A percentile compares a stretch with the other conserved stretches of the same genome.
Evolutionary conservation across 257 asterid genomes (phyloP).

Genomic region (Hygrophila difformis): DNA sequence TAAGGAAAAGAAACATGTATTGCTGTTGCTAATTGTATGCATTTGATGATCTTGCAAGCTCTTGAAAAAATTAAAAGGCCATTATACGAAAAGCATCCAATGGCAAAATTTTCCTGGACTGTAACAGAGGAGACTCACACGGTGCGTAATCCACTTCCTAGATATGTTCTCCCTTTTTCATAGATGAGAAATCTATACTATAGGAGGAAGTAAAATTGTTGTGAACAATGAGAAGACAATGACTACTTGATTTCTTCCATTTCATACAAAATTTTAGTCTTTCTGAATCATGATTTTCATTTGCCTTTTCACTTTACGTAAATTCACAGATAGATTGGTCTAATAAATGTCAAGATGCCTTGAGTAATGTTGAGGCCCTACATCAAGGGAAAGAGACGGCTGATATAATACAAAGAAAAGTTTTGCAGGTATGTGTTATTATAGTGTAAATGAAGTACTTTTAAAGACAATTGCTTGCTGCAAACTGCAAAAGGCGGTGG

Average conservation of each 20-base stretch:
- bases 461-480: conserved; percentile 5
- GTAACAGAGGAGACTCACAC: conserved; percentile 79
- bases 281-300: conserved; percentile 14
- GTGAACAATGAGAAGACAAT: conserved; percentile 5
- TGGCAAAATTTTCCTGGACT: conserved; percentile 97
- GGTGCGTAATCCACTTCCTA: conserved; percentile 35
- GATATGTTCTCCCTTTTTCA: no score
- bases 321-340: conserved; percentile 73
- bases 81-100: conserved; percentile 87
- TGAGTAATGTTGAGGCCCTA: conserved; percentile 65
- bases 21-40: conserved; percentile 13
- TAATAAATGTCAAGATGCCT: conserved; percentile 50
- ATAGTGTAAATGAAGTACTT: conserved; percentile 2
- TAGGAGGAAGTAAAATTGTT: conserved; percentile 8
- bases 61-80: conserved; percentile 81
- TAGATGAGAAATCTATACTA: no score
- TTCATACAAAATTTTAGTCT: conserved; percentile 2
- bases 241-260: conserved; percentile 13
- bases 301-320: conserved; percentile 10
- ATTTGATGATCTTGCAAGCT: conserved; percentile 38
- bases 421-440: conserved; percentile 62
- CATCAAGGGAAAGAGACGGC: conserved; percentile 68
- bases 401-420: conserved; percentile 75
- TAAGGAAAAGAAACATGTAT: conserved; percentile 4
- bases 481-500: conserved; percentile 12